Evolutionary conservation across 805 yeast species (phyloP).

Genomic region (Wickerhamiella nectarea): DNA sequence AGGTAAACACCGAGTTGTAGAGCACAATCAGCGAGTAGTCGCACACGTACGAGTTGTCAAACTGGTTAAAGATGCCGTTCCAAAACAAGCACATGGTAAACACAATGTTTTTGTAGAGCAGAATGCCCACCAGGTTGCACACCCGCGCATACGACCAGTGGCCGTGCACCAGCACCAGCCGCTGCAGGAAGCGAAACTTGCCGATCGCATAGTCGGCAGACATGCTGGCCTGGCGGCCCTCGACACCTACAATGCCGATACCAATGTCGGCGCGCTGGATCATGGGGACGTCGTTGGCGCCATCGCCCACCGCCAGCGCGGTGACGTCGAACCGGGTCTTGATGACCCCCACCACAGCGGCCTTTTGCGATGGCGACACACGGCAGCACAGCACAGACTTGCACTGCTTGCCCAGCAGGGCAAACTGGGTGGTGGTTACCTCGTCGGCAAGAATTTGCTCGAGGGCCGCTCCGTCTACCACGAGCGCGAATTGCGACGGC

Average conservation of each 20-base stretch:
- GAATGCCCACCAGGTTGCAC: constrained; percentile 69
- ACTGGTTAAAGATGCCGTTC: constrained; percentile 57
- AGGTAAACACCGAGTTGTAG: constrained; percentile 71
- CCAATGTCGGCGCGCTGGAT: constrained; percentile 78
- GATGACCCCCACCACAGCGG: constrained; percentile 87
- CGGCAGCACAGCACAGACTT: constrained; percentile 79
- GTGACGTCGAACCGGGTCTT: constrained; percentile 62
- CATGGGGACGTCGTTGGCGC: constrained; percentile 85
- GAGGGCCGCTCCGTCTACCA: constrained; percentile 61
- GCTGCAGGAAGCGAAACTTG: constrained; percentile 55
- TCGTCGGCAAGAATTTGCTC: constrained; percentile 14
- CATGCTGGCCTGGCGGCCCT: constrained; percentile 80
- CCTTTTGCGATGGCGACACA: constrained; percentile 94
- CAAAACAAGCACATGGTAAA: constrained; percentile 66
- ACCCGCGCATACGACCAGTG: constrained; percentile 68
- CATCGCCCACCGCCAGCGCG: constrained; percentile 90
- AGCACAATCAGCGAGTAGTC: constrained; percentile 71
- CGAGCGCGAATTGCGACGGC: constrained; percentile 39
- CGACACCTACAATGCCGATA: constrained; percentile 78
- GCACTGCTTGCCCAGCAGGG: constrained; percentile 63
- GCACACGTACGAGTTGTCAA: constrained; percentile 64
- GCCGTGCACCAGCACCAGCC: constrained; percentile 63
- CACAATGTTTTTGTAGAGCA: constrained; percentile 64
- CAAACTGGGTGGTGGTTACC: constrained; percentile 29
- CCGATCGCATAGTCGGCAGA: constrained; percentile 75